phyloP scores from a whole-genome alignment of 2,329 filamentous ascomycete genomes.

The Cladophialophora immunda region DNA sequence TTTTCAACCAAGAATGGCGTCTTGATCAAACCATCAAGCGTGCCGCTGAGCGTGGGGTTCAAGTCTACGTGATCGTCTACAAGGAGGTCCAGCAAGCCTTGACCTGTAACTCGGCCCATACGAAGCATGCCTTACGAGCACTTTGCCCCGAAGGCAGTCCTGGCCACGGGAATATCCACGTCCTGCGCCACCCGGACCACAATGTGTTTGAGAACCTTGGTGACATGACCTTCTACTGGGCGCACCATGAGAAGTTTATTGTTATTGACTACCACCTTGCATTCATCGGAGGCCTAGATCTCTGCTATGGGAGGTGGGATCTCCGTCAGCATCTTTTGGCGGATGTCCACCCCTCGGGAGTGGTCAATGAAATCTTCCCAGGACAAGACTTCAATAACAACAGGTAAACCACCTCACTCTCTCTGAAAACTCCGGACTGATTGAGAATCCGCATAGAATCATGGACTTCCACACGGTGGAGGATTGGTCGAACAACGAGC shows the following conservation, averaged over 20 bases:
- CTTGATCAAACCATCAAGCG: constrained; percentile 88
- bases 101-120: constrained; percentile 92
- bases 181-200: constrained; percentile 94
- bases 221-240: constrained; percentile 98
- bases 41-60: constrained; percentile 88
- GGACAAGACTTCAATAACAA: constrained; percentile 99
- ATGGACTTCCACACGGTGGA: constrained; percentile 93
- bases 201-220: constrained; percentile 92
- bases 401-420: constrained; percentile 44
- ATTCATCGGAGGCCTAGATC: constrained; percentile 92
- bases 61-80: constrained; percentile 93
- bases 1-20: constrained; percentile 82
- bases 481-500: constrained; percentile 92
- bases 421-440: neutral
- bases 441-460: constrained; percentile 60
- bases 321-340: constrained; percentile 82
- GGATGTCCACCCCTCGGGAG: constrained; percentile 85
- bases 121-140: constrained; percentile 81
- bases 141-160: constrained; percentile 83
- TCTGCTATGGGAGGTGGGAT: constrained; percentile 97
- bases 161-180: constrained; percentile 85
- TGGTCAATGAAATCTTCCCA: constrained; percentile 85
- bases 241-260: constrained; percentile 97
- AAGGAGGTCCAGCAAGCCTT: constrained; percentile 83
- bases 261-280: constrained; percentile 90